Conservation (phyloP, 225 moss, liverwort and hornwort genomes). For the Asterella californica region DNA sequence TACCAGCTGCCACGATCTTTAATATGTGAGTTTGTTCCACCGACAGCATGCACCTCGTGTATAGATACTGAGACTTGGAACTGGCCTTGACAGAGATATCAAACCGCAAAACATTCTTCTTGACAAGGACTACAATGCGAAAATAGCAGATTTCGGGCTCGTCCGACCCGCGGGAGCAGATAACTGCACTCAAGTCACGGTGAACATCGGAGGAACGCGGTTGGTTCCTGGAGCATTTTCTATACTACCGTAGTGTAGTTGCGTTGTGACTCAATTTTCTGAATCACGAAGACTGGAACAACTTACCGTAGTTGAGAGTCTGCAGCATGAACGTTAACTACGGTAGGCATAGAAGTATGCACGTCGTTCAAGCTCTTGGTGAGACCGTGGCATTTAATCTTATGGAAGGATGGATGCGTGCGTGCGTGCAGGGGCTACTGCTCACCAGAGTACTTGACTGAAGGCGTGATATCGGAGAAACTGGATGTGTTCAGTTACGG, state of each 20-base stretch:
- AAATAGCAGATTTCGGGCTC: slow-evolving; percentile 36
- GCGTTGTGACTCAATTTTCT: neutral
- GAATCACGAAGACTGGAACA: too few species aligned
- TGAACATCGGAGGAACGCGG: neutral
- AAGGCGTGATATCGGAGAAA: slow-evolving; percentile 35
- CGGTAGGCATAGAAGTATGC: too few species aligned
- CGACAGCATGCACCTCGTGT: neutral
- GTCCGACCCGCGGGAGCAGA: neutral
- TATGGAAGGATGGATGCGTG: neutral
- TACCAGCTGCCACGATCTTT: too few species aligned
- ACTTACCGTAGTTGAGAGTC: too few species aligned
- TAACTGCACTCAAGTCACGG: neutral
- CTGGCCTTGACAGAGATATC: slow-evolving; percentile 24
- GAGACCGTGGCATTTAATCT: neutral
- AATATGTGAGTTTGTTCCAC: too few species aligned
- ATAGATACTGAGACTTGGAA: neutral
- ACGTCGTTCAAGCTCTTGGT: too few species aligned
- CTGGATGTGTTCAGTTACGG: slow-evolving; percentile 38
- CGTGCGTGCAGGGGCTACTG: slow-evolving; percentile 32
- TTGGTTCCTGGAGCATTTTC: neutral
- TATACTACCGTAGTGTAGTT: neutral
- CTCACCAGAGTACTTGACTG: slow-evolving; percentile 28
- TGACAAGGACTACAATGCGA: slow-evolving; percentile 27
- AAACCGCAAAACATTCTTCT: slow-evolving; percentile 33
- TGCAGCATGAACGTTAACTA: too few species aligned